A percentile compares a stretch with the other conserved stretches of the same genome.
These are phyloP conservation scores for Fusarium xylarioides DNA, from an alignment of 2,329 filamentous ascomycete genomes.

Conservation along the genomic window DNA sequence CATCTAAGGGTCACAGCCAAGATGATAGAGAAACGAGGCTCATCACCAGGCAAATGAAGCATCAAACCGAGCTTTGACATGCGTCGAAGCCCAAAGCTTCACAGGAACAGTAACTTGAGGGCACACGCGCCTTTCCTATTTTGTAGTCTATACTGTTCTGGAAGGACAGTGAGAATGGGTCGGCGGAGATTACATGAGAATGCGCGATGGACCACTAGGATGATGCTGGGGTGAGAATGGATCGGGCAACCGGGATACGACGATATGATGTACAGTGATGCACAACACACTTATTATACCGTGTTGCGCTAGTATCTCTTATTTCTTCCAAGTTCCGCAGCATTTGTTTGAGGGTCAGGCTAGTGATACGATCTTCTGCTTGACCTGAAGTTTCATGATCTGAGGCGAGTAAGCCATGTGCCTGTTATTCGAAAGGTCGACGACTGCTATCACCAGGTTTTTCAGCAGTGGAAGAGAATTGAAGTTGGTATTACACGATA, in stretches of 20 bases:
- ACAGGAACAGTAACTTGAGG: not conserved
- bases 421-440: not conserved
- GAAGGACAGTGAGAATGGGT: constrained; percentile 31
- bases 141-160: constrained; percentile 24
- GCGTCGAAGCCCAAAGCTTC: not conserved
- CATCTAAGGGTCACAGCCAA: constrained; percentile 8
- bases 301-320: not conserved
- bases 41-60: constrained; percentile 13
- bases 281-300: not conserved
- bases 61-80: not conserved
- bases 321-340: not conserved
- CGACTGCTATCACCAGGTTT: constrained; percentile 28
- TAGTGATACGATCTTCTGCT: not conserved
- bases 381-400: not conserved
- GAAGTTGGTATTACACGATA: not conserved
- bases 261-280: constrained; percentile 16
- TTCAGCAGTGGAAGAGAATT: not conserved
- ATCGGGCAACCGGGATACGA: constrained; percentile 17
- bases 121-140: constrained; percentile 10
- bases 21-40: not conserved
- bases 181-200: constrained; percentile 38
- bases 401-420: not conserved
- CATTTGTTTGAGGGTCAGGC: not conserved
- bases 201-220: constrained; percentile 30
- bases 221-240: constrained; percentile 20